Percentiles rank a stretch among this genome's conserved stretches.
phyloP scores from a whole-genome alignment of 1,284 basidiomycete genomes.

The Cryptococcus sp. region DNA sequence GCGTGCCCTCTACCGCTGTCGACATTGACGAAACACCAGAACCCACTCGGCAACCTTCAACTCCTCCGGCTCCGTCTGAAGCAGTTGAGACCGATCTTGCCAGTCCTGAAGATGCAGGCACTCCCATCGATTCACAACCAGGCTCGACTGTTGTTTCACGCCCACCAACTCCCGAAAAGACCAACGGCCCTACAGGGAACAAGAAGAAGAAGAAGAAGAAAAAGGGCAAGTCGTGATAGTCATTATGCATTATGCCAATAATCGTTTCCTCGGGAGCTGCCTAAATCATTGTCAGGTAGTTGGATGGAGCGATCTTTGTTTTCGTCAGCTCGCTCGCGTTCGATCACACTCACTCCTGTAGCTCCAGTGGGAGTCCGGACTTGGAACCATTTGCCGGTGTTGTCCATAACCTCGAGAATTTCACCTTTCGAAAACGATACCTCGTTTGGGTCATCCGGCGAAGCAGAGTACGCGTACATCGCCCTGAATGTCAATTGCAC shows the following conservation, averaged over 20 bases:
- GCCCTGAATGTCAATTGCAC: slow-evolving; percentile 28
- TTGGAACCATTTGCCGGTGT: slow-evolving; percentile 94
- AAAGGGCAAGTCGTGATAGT: slow-evolving; percentile 30
- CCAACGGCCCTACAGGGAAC: neutral
- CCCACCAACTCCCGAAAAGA: slow-evolving; percentile 14
- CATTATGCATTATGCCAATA: neutral
- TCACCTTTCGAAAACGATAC: slow-evolving; percentile 94
- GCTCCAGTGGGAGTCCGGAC: slow-evolving; percentile 80
- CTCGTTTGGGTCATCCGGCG: slow-evolving; percentile 92
- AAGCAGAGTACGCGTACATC: slow-evolving; percentile 72
- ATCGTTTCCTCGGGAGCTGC: neutral
- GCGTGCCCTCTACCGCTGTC: too few species aligned
- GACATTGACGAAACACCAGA: too few species aligned
- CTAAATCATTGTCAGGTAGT: slow-evolving; percentile 45
- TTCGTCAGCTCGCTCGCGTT: neutral
- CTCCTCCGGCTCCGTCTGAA: too few species aligned
- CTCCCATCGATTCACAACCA: slow-evolving; percentile 1
- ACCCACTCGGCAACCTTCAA: too few species aligned
- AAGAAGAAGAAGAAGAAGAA: slow-evolving; percentile 50
- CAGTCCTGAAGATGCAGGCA: too few species aligned
- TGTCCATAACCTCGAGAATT: slow-evolving; percentile 90
- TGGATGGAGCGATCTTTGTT: slow-evolving; percentile 47
- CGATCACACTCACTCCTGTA: slow-evolving; percentile 61
- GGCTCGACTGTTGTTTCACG: slow-evolving; percentile 16
- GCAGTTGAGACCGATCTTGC: too few species aligned